Evolutionary conservation across 2,329 filamentous ascomycete genomes (phyloP).

Genomic region (Diaporthe batatas): DNA sequence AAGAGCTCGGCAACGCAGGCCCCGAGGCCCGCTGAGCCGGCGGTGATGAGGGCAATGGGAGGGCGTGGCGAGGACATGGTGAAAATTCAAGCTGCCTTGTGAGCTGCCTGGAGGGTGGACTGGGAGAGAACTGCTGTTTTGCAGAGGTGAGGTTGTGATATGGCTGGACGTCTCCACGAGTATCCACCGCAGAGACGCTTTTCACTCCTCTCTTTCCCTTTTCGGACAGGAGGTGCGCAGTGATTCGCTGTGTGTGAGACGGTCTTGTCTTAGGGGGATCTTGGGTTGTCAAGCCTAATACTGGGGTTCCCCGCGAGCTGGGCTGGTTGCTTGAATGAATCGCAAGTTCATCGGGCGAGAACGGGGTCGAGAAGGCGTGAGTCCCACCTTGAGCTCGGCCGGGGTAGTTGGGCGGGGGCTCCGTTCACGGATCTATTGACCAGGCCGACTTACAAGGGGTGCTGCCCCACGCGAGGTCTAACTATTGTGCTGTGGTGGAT

Average conservation of each 20-base stretch:
- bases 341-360: slow-evolving; percentile 17
- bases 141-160: slow-evolving; percentile 3
- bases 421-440: slow-evolving; percentile 18
- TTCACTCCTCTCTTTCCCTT: slow-evolving; percentile 12
- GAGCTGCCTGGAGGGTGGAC: not conserved
- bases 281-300: slow-evolving; percentile 1
- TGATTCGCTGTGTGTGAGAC: slow-evolving; percentile 31
- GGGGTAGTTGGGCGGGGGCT: slow-evolving; percentile 10
- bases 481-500: not conserved
- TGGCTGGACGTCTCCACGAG: not conserved
- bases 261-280: not conserved
- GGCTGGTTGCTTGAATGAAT: slow-evolving; percentile 23
- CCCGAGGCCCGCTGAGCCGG: slow-evolving; percentile 76
- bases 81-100: no score
- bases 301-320: not conserved
- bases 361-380: slow-evolving; percentile 1
- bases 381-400: slow-evolving; percentile 14
- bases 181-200: slow-evolving; percentile 17
- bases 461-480: not conserved
- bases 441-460: slow-evolving; percentile 6
- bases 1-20: slow-evolving; percentile 77
- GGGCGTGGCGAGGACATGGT: slow-evolving; percentile 50
- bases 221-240: slow-evolving; percentile 21
- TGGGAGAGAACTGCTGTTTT: not conserved
- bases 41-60: slow-evolving; percentile 61